Percentiles rank a stretch among this genome's conserved stretches.
phyloP scores from a whole-genome alignment of 176 grass and related monocot genomes.

The Avena sativa region DNA sequence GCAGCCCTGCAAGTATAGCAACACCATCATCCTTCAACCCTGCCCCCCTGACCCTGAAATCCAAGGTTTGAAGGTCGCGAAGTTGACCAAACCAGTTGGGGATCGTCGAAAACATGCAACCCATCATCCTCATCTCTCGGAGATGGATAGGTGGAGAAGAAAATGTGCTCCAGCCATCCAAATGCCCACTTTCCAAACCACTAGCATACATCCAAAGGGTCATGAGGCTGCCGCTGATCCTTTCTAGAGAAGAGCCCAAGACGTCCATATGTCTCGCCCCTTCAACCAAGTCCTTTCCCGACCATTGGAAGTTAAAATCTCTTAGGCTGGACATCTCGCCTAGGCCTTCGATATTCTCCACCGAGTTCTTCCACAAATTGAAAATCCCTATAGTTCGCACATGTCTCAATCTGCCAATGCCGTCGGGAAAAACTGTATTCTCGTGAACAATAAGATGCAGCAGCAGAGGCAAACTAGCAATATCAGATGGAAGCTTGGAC shows the following conservation, averaged over 20 bases:
- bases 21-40: neutral
- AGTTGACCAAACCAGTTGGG: neutral
- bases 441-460: neutral
- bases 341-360: neutral
- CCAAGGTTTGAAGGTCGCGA: neutral
- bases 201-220: accelerated
- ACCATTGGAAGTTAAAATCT: neutral
- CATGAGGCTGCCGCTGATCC: neutral
- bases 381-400: neutral
- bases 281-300: neutral
- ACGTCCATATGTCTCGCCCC: neutral
- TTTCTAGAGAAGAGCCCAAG: neutral
- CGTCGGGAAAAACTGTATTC: neutral
- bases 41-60: neutral
- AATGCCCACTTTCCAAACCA: neutral
- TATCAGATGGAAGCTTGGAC: too few relatives aligned
- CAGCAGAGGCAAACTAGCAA: too few relatives aligned
- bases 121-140: neutral
- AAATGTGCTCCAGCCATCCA: conserved; percentile 1
- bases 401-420: neutral
- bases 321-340: neutral
- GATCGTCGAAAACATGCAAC: neutral
- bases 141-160: neutral
- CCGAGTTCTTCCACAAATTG: neutral
- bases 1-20: neutral